Evolutionary conservation across 1,284 basidiomycete genomes (phyloP).

Genomic region (Cerioporus squamosus): DNA sequence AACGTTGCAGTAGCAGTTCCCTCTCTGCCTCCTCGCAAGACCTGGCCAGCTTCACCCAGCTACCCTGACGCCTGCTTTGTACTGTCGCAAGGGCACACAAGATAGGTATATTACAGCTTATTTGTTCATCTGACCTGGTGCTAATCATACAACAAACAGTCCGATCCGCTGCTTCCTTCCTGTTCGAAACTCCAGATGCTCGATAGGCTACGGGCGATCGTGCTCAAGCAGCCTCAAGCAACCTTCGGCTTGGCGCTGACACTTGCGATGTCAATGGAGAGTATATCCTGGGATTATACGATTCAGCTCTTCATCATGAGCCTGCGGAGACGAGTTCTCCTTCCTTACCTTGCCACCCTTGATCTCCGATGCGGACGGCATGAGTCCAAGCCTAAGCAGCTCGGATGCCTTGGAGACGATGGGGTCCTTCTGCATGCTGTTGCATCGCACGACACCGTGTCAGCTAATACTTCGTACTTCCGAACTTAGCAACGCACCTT

Average conservation of each 20-base stretch:
- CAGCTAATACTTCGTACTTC: background rate
- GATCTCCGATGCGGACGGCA: constrained; percentile 83
- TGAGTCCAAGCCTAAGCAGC: constrained; percentile 77
- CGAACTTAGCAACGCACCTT: constrained; percentile 44
- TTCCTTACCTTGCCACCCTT: constrained; percentile 60
- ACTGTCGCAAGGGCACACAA: too few relatives aligned
- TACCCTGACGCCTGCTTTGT: too few relatives aligned
- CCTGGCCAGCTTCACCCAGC: too few relatives aligned
- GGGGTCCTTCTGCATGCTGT: constrained; percentile 83
- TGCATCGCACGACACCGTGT: background rate
- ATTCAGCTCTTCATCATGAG: background rate
- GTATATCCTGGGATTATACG: constrained; percentile 25
- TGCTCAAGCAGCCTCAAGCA: constrained; percentile 4
- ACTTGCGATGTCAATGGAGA: constrained; percentile 32
- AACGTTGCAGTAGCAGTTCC: too few relatives aligned
- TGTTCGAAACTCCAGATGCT: too few relatives aligned
- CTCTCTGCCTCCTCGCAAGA: too few relatives aligned
- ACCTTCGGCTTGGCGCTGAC: constrained; percentile 32
- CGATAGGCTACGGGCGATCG: too few relatives aligned
- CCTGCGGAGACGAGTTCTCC: too few relatives aligned
- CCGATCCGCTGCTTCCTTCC: too few relatives aligned
- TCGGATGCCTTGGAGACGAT: constrained; percentile 84
- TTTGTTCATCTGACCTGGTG: background rate
- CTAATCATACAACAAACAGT: background rate
- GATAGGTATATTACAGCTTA: too few relatives aligned